Conservation (phyloP, 139 green algal species). For the Chlamydomonas eustigma region DNA sequence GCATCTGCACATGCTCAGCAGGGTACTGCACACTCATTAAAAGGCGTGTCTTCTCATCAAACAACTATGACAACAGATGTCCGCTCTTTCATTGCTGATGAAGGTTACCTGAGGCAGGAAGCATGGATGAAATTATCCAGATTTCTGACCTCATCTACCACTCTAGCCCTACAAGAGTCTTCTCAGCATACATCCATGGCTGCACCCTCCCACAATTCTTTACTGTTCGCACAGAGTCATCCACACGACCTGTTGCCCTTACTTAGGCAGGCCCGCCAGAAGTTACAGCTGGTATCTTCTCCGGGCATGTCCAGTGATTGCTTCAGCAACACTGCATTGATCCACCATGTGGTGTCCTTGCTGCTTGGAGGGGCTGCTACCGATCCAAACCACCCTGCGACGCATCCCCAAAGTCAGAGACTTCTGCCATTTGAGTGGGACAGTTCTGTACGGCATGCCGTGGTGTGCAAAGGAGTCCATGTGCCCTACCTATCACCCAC, state of each 20-base stretch:
- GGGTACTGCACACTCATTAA: neutral
- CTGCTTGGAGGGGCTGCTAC: neutral
- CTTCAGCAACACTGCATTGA: neutral
- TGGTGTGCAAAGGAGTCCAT: conserved; percentile 11
- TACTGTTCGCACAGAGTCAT: too few species aligned
- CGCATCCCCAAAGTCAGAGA: neutral
- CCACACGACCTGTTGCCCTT: neutral
- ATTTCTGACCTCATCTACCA: too few species aligned
- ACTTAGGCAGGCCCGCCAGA: neutral
- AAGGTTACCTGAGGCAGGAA: too few species aligned
- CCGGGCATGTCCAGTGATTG: conserved; percentile 8
- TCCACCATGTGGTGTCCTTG: conserved; percentile 17
- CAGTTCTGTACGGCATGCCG: neutral
- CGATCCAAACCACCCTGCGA: too few species aligned
- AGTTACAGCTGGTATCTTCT: too few species aligned
- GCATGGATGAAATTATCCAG: too few species aligned
- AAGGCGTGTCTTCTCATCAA: neutral
- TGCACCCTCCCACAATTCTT: too few species aligned
- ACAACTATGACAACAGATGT: too few species aligned
- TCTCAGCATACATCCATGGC: too few species aligned
- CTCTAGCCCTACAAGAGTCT: too few species aligned
- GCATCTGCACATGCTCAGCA: neutral
- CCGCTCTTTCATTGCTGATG: too few species aligned
- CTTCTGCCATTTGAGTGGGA: neutral
- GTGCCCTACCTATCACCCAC: conserved; percentile 16